Conservation (phyloP, 768 basidiomycete species). For the Brasilioporus rufonigricans region DNA sequence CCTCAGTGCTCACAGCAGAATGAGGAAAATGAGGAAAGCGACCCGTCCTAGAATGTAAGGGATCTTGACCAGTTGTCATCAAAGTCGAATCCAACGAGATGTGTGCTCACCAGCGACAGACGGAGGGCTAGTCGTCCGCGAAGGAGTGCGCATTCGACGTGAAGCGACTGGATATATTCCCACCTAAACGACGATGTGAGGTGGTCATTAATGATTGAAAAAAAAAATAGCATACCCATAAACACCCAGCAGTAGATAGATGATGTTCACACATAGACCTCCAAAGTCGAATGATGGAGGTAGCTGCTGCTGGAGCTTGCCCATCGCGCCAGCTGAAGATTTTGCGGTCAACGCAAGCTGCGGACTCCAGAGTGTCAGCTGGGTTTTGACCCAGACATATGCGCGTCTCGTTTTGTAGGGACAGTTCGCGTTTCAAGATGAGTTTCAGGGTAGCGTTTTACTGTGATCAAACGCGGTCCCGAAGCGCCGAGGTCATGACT, state of each 20-base stretch:
- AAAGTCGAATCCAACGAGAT: neutral
- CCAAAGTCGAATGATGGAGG: neutral
- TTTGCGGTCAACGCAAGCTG: neutral
- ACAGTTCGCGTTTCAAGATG: neutral
- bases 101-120: constrained; percentile 17
- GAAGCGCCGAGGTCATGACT: neutral
- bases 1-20: constrained; percentile 10
- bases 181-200: constrained; percentile 12
- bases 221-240: constrained; percentile 15
- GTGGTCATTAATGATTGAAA: neutral
- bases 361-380: neutral
- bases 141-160: constrained; percentile 17
- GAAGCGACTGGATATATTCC: constrained; percentile 18
- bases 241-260: constrained; percentile 14
- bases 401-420: neutral
- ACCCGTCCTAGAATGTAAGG: constrained; percentile 22
- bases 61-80: constrained; percentile 7
- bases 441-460: neutral
- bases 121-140: constrained; percentile 13
- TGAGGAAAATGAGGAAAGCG: constrained; percentile 7
- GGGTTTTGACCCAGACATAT: too few species aligned
- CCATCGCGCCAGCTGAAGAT: neutral
- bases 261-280: neutral
- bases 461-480: neutral
- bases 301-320: neutral